Evolutionary conservation across 495 filamentous ascomycete genomes (phyloP), one percentile per base, ranked within the genome.

Genomic region (Mycothermus thermophilus): DNA sequence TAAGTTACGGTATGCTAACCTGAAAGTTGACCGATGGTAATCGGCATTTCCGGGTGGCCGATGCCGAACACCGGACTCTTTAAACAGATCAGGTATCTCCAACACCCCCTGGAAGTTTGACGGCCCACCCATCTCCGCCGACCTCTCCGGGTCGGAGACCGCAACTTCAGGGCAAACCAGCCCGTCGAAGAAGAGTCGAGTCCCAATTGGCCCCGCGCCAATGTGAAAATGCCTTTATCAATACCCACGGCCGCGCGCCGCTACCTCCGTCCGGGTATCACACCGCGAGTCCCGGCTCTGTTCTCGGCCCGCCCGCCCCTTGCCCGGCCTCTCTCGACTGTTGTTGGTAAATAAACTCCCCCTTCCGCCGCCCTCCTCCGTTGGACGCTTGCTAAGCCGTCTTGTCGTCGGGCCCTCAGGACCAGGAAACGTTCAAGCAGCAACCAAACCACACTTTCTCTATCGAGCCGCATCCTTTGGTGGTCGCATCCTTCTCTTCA

Each of bases 401-500:
- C n/a, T n/a, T n/a, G n/a, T n/a, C n/a, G n/a, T n/a, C n/a, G n/a
- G n/a, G n/a, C n/a, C n/a, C n/a, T n/a, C n/a, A n/a, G n/a, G n/a
- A n/a, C n/a, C n/a, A n/a, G n/a, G n/a, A n/a, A n/a, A n/a, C n/a
- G n/a, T n/a, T n/a, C n/a, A n/a, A n/a, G n/a, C n/a, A 3, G 21
- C 14, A n/a, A 12, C 26, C 14, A 24, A 25, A 15, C 34, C 26
- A 17, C 47, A 52, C 11, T 36, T 50, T 27, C 25, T 58, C 15
- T 44, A 50, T 36, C 44, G 55, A 18, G 30, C 53, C 32, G 38
- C 52, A 27, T 36, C 51, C 22, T 24, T 62, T 40, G 35, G 38
- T n/a, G 43, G 35, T 23, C 40, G 55, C 16, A 58, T 58, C 15
- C 8, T 68, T 31, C 30, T 67, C 36, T 69, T 69, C 54, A 60